phyloP scores from a whole-genome alignment of 2,329 filamentous ascomycete species.

The Myriangium duriaei region DNA sequence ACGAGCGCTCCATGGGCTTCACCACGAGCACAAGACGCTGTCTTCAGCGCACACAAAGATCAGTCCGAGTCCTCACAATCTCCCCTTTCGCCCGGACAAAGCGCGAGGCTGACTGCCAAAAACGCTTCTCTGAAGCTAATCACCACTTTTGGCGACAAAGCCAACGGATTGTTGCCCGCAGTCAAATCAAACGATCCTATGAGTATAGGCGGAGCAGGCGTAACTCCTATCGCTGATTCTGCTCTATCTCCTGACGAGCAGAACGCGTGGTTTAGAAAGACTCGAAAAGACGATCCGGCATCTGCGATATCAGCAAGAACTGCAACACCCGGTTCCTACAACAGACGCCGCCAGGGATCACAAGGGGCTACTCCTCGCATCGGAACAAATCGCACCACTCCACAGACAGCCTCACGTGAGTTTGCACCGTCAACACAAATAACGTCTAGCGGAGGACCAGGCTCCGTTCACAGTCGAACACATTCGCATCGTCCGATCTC shows the following conservation, averaged over 20 bases:
- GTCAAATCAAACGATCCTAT: constrained; percentile 39
- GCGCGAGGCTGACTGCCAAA: constrained; percentile 52
- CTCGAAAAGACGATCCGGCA: constrained; percentile 29
- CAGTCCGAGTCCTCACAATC: constrained; percentile 39
- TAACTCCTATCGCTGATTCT: constrained; percentile 69
- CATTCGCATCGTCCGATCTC: constrained; percentile 14
- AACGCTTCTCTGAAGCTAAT: constrained; percentile 80
- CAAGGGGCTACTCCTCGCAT: constrained; percentile 29
- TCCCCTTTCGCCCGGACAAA: constrained; percentile 47
- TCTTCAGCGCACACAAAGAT: constrained; percentile 42
- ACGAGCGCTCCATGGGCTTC: constrained; percentile 80
- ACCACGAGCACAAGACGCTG: constrained; percentile 57
- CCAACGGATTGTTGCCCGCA: constrained; percentile 48
- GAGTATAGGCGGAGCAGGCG: constrained; percentile 48
- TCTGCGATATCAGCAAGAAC: constrained; percentile 49
- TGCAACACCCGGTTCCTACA: constrained; percentile 47
- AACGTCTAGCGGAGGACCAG: neutral
- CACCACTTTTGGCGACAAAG: constrained; percentile 64
- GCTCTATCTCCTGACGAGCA: constrained; percentile 52
- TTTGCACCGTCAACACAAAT: constrained; percentile 8
- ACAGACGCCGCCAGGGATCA: constrained; percentile 57
- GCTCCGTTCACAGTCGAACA: constrained; percentile 5
- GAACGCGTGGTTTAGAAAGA: constrained; percentile 25
- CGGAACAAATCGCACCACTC: constrained; percentile 46
- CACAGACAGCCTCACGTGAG: constrained; percentile 53